phyloP scores from a whole-genome alignment of 768 basidiomycete genomes.

The Peribolospora baueri region DNA sequence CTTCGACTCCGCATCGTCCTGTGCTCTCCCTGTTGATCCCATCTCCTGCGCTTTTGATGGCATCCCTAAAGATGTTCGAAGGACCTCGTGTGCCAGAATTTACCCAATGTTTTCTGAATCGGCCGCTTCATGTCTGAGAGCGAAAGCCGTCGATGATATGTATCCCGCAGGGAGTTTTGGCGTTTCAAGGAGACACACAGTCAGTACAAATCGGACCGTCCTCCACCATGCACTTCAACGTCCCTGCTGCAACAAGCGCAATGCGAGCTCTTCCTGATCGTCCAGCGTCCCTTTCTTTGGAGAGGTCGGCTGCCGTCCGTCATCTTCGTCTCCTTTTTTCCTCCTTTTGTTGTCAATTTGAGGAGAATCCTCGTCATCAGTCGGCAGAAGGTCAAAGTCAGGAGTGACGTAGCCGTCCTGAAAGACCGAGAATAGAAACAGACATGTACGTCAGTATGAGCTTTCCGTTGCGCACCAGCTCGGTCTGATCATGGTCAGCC shows the following conservation, averaged over 20 bases:
- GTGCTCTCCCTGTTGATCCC: too few relatives aligned
- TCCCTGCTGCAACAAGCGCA: conserved; percentile 26
- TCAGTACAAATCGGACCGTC: too few relatives aligned
- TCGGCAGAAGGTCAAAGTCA: conserved; percentile 33
- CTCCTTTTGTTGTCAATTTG: background rate
- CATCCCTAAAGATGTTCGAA: too few relatives aligned
- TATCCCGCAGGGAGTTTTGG: too few relatives aligned
- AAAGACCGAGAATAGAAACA: conserved; percentile 22
- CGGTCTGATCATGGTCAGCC: conserved; percentile 15
- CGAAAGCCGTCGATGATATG: too few relatives aligned
- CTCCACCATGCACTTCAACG: background rate
- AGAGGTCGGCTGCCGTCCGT: conserved; percentile 19
- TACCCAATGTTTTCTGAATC: too few relatives aligned
- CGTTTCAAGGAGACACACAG: too few relatives aligned
- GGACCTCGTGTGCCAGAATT: too few relatives aligned
- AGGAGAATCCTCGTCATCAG: conserved; percentile 15
- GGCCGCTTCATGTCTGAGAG: too few relatives aligned
- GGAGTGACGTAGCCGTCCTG: conserved; percentile 51
- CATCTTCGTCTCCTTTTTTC: conserved; percentile 11
- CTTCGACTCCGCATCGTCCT: too few relatives aligned
- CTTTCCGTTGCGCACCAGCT: conserved; percentile 17
- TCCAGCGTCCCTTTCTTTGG: conserved; percentile 21
- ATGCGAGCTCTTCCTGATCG: conserved; percentile 40
- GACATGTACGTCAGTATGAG: background rate
- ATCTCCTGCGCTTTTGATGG: too few relatives aligned